These are phyloP conservation scores for Phaffomyces opuntiae DNA, from an alignment of 805 yeast species.

Conservation along the genomic window DNA sequence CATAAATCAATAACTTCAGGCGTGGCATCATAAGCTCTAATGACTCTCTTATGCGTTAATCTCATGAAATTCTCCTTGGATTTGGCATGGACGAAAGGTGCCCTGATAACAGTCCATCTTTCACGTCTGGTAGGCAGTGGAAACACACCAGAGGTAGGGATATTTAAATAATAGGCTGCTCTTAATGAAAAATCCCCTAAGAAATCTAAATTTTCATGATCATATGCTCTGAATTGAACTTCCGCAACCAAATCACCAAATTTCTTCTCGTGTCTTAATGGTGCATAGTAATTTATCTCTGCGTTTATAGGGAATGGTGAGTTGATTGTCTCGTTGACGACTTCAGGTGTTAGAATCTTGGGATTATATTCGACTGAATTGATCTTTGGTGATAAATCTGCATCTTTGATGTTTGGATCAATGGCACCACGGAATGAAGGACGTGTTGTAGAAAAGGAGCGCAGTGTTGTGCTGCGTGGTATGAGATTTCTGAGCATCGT, in stretches of 20 bases:
- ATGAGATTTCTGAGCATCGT: slow-evolving; percentile 1
- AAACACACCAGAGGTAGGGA: slow-evolving; percentile 73
- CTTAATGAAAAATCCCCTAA: slow-evolving; percentile 82
- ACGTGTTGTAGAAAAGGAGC: slow-evolving; percentile 9
- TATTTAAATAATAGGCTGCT: slow-evolving; percentile 83
- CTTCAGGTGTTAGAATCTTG: slow-evolving; percentile 28
- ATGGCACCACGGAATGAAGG: slow-evolving; percentile 9
- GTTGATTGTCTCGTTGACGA: slow-evolving; percentile 27
- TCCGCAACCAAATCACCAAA: slow-evolving; percentile 78
- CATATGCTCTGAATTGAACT: slow-evolving; percentile 64
- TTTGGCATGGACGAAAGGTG: slow-evolving; percentile 93
- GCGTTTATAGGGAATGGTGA: slow-evolving; percentile 80
- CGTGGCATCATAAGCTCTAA: slow-evolving; percentile 77
- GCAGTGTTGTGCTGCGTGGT: slow-evolving; percentile 3
- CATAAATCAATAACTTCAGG: slow-evolving; percentile 79
- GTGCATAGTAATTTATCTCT: slow-evolving; percentile 74
- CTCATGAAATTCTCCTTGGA: slow-evolving; percentile 92
- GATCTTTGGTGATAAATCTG: slow-evolving; percentile 4
- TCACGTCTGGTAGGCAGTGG: slow-evolving; percentile 67
- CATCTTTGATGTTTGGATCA: slow-evolving; percentile 3
- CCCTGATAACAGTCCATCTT: slow-evolving; percentile 87
- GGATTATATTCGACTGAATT: slow-evolving; percentile 28
- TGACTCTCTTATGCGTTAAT: slow-evolving; percentile 66
- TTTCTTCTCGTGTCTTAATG: slow-evolving; percentile 57
- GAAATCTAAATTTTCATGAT: slow-evolving; percentile 62